phyloP scores from a whole-genome alignment of 2,329 filamentous ascomycete species.

The Pseudopithomyces maydicus region DNA sequence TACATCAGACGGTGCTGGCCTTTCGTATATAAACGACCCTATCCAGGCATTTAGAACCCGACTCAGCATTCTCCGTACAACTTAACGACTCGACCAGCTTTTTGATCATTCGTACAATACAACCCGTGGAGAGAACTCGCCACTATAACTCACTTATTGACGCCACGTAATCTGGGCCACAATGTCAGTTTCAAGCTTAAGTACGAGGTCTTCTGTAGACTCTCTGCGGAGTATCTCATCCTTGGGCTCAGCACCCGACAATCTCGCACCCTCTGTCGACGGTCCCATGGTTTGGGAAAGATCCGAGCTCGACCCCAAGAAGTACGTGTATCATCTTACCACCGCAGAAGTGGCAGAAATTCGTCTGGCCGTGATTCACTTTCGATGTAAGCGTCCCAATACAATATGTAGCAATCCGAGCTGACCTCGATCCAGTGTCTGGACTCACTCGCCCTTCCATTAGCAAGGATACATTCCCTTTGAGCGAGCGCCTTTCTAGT shows the following conservation, averaged over 20 bases:
- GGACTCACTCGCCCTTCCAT: conserved; percentile 26
- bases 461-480: conserved; percentile 28
- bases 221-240: conserved; percentile 37
- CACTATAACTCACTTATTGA: neutral
- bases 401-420: neutral
- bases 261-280: conserved; percentile 30
- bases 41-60: neutral
- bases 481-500: conserved; percentile 25
- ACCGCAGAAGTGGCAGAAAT: conserved; percentile 33
- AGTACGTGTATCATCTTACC: conserved; percentile 35
- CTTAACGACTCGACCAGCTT: neutral
- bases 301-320: conserved; percentile 26
- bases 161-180: neutral
- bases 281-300: conserved; percentile 43
- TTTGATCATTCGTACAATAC: neutral
- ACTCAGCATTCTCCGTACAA: neutral
- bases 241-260: conserved; percentile 31
- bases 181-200: conserved; percentile 34
- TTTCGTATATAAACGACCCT: conserved; percentile 5
- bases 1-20: neutral
- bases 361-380: conserved; percentile 37
- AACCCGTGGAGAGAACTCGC: neutral
- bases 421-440: conserved; percentile 21
- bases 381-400: conserved; percentile 32
- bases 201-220: conserved; percentile 35